Evolutionary conservation across 768 basidiomycete species (phyloP), one percentile per base, ranked within the genome.

Genomic region (Tremella mesenterica): DNA sequence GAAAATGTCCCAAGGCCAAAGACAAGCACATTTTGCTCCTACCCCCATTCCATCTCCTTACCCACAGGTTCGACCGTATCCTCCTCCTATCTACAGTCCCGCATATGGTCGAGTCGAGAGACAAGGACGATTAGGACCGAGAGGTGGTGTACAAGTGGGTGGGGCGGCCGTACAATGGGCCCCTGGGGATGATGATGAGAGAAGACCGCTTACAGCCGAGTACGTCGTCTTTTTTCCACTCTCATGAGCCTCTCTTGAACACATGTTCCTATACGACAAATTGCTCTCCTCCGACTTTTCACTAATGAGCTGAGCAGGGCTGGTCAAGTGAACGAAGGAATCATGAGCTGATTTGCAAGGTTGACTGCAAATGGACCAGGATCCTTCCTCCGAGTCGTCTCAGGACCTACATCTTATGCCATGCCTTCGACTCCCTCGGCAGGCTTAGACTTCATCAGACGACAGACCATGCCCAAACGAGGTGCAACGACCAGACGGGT

Each of bases 401-500:
- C n/a, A n/a, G n/a, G n/a, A n/a, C n/a, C n/a, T n/a, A n/a, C n/a
- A n/a, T n/a, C n/a, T n/a, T n/a, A n/a, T n/a, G n/a, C n/a, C 18
- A 48, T 61, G 44, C 53, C 57, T n/a, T 56, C 64, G 2, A 31
- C 45, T 18, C 50, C 57, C 18, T 68, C 66, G 13, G 52, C 62
- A 1, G 65, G 61, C 12, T 57, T 57, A 6, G 64, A 68, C 48
- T 68, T 71, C 45, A 66, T 71, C 58, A 82, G 86, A 54, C 84
- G 89, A 51, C 89, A 93, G 74, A 89, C 86, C 28, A 86, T 91
- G 75, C 70, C 69, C 12, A 88, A 88, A 70, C 86, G 90, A 49
- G 85, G 88, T 54, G 67, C 64, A 4, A 88, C 90, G 21, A 92
- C 89, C n/a, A 85, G 88, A 65, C 88, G 85, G 70, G 86, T 97